Percentiles rank a stretch among this genome's conserved stretches.
Conservation (phyloP, 1,284 basidiomycete genomes). For the Pseudozyma pruni region DNA sequence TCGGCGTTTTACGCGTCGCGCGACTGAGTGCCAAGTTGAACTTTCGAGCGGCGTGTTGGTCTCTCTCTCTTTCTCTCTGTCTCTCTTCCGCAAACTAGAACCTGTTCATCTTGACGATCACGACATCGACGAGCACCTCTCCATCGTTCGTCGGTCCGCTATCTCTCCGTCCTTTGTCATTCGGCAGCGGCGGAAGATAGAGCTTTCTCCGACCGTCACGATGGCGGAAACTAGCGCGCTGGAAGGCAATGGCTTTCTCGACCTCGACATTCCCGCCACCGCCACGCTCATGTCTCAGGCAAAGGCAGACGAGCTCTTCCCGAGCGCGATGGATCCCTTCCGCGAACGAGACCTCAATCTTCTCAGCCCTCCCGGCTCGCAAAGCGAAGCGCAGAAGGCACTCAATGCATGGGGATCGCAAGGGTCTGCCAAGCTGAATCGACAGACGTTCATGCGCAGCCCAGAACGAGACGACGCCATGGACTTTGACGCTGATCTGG, state of each 20-base stretch:
- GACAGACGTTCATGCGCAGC: background rate
- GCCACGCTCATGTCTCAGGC: conserved; percentile 16
- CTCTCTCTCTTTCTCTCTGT: conserved; percentile 3
- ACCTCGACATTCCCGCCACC: conserved; percentile 16
- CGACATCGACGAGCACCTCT: conserved; percentile 2
- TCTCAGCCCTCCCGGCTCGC: conserved; percentile 16
- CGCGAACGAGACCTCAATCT: conserved; percentile 26
- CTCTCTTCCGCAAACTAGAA: background rate
- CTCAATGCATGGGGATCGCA: conserved; percentile 38
- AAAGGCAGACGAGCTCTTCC: conserved; percentile 33
- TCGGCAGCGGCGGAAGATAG: too few species aligned
- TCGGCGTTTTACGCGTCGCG: conserved; percentile 38
- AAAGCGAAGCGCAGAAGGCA: conserved; percentile 41
- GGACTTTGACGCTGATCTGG: conserved; percentile 36
- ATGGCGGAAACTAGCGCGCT: conserved; percentile 28
- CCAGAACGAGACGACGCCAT: conserved; percentile 17
- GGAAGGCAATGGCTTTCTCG: conserved; percentile 40
- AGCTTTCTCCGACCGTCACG: background rate
- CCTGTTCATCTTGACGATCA: conserved; percentile 1
- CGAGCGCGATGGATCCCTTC: conserved; percentile 11
- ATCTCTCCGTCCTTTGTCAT: too few species aligned
- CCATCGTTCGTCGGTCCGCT: background rate
- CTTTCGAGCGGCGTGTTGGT: conserved; percentile 24
- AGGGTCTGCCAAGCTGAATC: conserved; percentile 8
- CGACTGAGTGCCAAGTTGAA: conserved; percentile 11